Base-by-base conservation (phyloP, 805 yeast species). In the Starmerella cellae region DNA sequence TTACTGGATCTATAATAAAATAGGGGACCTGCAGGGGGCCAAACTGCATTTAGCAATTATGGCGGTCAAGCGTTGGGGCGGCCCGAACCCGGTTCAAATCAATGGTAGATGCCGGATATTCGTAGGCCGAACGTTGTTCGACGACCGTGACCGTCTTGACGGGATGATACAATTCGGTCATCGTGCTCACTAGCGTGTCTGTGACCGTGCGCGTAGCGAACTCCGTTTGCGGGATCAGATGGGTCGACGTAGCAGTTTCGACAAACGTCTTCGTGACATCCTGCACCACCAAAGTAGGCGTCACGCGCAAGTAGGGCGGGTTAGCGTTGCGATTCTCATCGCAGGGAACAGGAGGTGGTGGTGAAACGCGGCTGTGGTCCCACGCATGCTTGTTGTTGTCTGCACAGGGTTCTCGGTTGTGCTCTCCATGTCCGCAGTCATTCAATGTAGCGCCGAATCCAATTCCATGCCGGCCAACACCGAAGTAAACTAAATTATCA, bases 61-160 rank as follows among this genome's bases (percentile, higher is more conserved):
- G n/a, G n/a, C n/a, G n/a, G n/a, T n/a, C 17, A n/a, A 29, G 32
- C 17, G 17, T 14, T 10, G 32, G 17, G 17, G 17, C 20, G 41
- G 3, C 28, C 8, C 35, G 36, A 21, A 43, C 37, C 22, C 24
- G 37, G 22, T 17, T 27, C 6, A 43, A 41, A 22, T 39, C 41
- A 22, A 47, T 40, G 17, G 52, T 48, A 5, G 46, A 37, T n/a
- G 45, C 52, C 2, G 52, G 50, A 28, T 47, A 46, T 42, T 41
- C 48, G 22, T 33, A 34, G 11, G 37, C 31, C 14, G 52, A 39
- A 30, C 24, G 42, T 20, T 30, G 28, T 10, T 42, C 49, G 19
- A 45, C 44, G 13, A 23, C 21, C 11, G 48, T 42, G 29, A 23
- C 29, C 3, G 51, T 47, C 36, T 33, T 31, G 29, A 30, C 47